Base-by-base conservation (phyloP, 768 basidiomycete species). In the Leccinellum albellum region DNA sequence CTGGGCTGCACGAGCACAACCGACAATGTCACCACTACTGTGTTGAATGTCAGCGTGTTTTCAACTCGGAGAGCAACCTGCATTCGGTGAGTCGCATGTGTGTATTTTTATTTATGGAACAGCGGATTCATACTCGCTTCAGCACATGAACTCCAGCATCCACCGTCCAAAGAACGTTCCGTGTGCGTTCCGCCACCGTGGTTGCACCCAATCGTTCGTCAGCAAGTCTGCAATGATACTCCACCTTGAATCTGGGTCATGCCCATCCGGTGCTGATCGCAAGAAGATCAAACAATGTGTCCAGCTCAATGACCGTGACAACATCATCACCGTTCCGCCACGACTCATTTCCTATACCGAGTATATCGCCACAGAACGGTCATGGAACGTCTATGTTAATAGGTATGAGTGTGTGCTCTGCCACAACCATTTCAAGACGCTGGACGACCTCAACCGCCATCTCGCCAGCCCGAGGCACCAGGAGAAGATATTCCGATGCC, bases 351-450 rank as follows among this genome's bases (percentile, higher is more conserved):
- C 74, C 9, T 6, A 61, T 10, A 63, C 45, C 15, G n/a, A 24
- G 8, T 64, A 56, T 33, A n/a, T 54, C 21, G 76, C 77, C 47
- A 79, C 78, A 10, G 63, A 64, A 3, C 67, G 59, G 26, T 73
- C 80, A 13, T 79, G 73, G 74, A 81, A 80, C 49, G 9, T 3
- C 12, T 1, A n/a, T 48, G 2, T 28, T n/a, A 20, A 17, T 6
- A 72, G 60, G 6, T 89, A 76, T 66, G 86, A 89, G 68, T 89
- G 87, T 68, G 82, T 82, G 64, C 68, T 89, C 24, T 89, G 88
- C 66, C 77, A 82, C 66, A 55, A 52, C 21, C 61, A 50, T 13
- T 84, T 78, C 62, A 28, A 61, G 50, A 63, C 72, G 0, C 76
- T 87, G 13, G 12, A 15, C 0, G 72, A 69, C 7, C 76, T 89